Percentiles rank a stretch among this genome's conserved stretches.
These are phyloP conservation scores for Alternaria postmessia DNA, from an alignment of 2,329 filamentous ascomycete species.

Conservation along the genomic window DNA sequence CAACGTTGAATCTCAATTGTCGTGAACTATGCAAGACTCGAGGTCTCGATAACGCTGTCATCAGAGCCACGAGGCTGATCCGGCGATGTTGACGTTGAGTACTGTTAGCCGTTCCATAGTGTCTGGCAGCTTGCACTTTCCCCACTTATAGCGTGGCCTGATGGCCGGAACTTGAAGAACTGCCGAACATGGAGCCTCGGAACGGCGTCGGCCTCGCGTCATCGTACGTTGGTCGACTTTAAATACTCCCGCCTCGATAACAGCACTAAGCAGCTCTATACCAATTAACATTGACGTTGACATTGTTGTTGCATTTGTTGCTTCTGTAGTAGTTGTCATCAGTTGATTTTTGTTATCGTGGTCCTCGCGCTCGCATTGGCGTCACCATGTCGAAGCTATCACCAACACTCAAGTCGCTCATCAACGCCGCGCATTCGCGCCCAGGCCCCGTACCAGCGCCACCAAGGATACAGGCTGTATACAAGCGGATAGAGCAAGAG, in stretches of 20 bases:
- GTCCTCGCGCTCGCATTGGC: not conserved
- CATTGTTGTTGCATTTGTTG: not conserved
- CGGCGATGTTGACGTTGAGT: too few relatives aligned
- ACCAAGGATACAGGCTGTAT: slow-evolving; percentile 41
- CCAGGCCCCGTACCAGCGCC: slow-evolving; percentile 47
- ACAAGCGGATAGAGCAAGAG: slow-evolving; percentile 43
- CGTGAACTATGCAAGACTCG: not conserved
- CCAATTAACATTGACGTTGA: not conserved
- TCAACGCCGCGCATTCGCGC: slow-evolving; percentile 46
- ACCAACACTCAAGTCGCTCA: slow-evolving; percentile 45
- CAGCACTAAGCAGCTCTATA: not conserved
- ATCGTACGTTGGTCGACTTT: slow-evolving; percentile 2
- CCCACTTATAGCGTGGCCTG: not conserved
- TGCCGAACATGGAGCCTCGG: slow-evolving; percentile 13
- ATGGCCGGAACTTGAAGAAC: slow-evolving; percentile 14
- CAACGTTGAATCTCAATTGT: not conserved
- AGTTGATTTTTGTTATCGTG: not conserved
- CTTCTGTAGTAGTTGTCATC: not conserved
- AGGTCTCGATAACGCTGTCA: not conserved
- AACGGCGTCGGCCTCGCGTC: slow-evolving; percentile 14
- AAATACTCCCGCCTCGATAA: not conserved
- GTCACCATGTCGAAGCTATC: slow-evolving; percentile 48
- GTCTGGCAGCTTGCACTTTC: too few relatives aligned
- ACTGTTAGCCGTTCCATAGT: too few relatives aligned
- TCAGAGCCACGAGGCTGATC: not conserved